Evolutionary conservation across 1,139 yeast species (phyloP), one percentile per base, ranked within the genome.

Genomic region (Cylindricascospora bacillispora): DNA sequence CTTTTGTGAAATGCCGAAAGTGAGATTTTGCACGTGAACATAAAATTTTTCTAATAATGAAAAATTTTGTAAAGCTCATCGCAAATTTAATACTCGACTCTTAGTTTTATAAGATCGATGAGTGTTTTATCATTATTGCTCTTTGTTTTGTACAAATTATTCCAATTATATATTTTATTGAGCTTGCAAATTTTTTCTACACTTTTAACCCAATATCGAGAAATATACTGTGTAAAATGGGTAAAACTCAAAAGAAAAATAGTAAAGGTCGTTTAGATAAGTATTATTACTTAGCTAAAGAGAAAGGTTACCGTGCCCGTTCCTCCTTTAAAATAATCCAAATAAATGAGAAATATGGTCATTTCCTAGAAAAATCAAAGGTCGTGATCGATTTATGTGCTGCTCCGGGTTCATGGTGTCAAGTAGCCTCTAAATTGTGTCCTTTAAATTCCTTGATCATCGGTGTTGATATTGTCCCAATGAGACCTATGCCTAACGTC

Each of bases 361-460:
- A 85, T 57, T 89, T 89, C 55, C 62, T 86, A 36, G 95, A 86
- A 49, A 80, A 81, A 56, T 85, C 97, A n/a, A 89, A 83, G 57
- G 97, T 89, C 26, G 95, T 89, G 26, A 82, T 89, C 34, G 99
- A 89, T 70, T 66, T 89, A 45, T 89, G 99, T 78, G 97, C 98
- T 35, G 98, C 98, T 3, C 98, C 99, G 20, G 99, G 99, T 35
- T 85, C 95, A 3, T 89, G 98, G 97, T 89, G 98, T 68, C 99
- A 89, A 60, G 98, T 92, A 25, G 98, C 98, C 1, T 74, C 93
- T 3, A 83, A 83, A 40, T 59, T 83, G 35, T 86, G 97, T 60
- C 95, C 97, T 2, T 64, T 86, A 5, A 85, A 85, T 57, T 83
- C 97, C 1, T 66, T 89, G 43, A 86, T 89, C 47, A 83, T 89